Base-by-base conservation (phyloP, 116 monocot genomes). In the Trichopus zeylanicus region DNA sequence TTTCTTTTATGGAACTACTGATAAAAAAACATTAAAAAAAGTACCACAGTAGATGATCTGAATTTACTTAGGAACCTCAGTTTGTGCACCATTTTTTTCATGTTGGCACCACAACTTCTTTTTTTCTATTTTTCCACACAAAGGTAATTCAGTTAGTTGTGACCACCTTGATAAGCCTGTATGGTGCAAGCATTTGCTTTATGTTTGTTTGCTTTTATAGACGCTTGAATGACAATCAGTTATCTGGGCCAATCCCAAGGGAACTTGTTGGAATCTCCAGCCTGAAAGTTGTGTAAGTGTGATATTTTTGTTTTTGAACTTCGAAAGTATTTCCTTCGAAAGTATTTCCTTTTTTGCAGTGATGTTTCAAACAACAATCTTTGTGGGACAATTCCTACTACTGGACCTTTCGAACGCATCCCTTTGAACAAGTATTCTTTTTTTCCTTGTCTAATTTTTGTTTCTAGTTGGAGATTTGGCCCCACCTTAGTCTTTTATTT, bases 331-430 rank as follows among this genome's bases (percentile, higher is more conserved):
- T 42, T 15, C 13, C 13, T 42, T 1, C 13, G 16, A 3, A 13
- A 42, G 3, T 42, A 12, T 1, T 42, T 42, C 32, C 25, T 12
- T 37, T 47, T 55, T 63, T 54, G 25, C 76, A 93, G 93, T 26
- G 93, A 93, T 46, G 88, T 93, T 34, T 86, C 86, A 52, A 80
- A 66, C 69, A 98, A 98, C 68, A 66, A 91, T 69, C 77, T 98
- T 26, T 98, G 98, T 65, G 98, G 98, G 60, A 98, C 98, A 35
- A 98, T 98, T 71, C 98, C 98, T 21, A 91, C 88, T 12, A 68
- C 77, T 28, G 98, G 98, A 46, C 88, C 88, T 69, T 98, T 98
- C 56, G 80, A 91, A 38, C 91, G 72, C 76, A 98, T 98, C 53
- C 85, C 98, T 18, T 68, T 98, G 73, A 83, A 51, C 80, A 98